A percentile compares a stretch with the other conserved stretches of the same genome.
These are phyloP conservation scores for Pascua sp. DNA, from an alignment of 1,284 basidiomycete genomes.

Conservation along the genomic window DNA sequence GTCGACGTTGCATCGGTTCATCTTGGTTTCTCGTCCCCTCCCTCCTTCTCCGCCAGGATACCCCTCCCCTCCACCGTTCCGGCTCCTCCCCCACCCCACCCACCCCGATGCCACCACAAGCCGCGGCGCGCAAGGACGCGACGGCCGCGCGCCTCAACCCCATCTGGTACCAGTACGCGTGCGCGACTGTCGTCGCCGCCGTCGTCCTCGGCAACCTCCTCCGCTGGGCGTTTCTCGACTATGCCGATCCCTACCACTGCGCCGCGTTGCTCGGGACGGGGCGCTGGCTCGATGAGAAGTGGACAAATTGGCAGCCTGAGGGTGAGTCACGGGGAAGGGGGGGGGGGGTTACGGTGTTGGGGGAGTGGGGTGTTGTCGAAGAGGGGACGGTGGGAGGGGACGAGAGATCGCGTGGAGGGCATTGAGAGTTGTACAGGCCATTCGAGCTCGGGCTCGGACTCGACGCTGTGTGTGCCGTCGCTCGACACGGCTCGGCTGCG, in stretches of 20 bases:
- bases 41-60: background rate
- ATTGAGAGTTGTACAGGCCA: too few species aligned
- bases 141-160: slow-evolving; percentile 39
- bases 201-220: slow-evolving; percentile 46
- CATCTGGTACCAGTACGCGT: slow-evolving; percentile 49
- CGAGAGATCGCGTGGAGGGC: background rate
- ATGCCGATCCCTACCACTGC: slow-evolving; percentile 68
- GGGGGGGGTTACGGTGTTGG: too few species aligned
- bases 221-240: slow-evolving; percentile 55
- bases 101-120: background rate
- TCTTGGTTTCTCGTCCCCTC: background rate
- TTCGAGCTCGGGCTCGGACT: too few species aligned
- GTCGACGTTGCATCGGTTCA: background rate
- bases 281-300: slow-evolving; percentile 68
- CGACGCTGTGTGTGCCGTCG: too few species aligned
- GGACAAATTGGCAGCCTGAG: slow-evolving; percentile 77
- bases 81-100: background rate
- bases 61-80: background rate
- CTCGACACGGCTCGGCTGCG: too few species aligned
- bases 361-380: background rate
- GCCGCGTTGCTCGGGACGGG: slow-evolving; percentile 65
- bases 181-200: slow-evolving; percentile 44
- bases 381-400: background rate
- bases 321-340: slow-evolving; percentile 55
- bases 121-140: slow-evolving; percentile 3